Evolutionary conservation across 805 yeast genomes (phyloP).

Genomic region (Metschnikowia noctiluminum): DNA sequence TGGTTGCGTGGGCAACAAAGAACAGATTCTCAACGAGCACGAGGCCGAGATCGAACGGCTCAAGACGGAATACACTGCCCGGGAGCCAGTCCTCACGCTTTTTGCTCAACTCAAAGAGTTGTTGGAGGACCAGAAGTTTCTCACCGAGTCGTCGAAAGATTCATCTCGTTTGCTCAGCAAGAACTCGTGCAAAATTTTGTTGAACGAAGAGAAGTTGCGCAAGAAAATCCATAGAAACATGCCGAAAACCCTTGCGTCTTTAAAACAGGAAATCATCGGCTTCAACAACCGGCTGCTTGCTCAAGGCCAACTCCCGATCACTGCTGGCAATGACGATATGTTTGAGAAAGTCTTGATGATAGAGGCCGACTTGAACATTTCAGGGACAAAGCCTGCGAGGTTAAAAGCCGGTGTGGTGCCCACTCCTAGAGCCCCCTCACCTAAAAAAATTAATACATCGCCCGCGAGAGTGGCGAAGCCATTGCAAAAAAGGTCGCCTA

Average conservation of each 20-base stretch:
- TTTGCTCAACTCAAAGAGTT: constrained; percentile 55
- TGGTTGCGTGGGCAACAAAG: constrained; percentile 49
- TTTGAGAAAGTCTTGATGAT: constrained; percentile 34
- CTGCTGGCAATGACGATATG: constrained; percentile 49
- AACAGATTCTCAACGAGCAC: constrained; percentile 57
- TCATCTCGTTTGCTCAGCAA: constrained; percentile 74
- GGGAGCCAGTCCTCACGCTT: constrained; percentile 54
- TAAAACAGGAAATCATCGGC: constrained; percentile 45
- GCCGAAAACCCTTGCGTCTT: constrained; percentile 57
- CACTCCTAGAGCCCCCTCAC: constrained; percentile 11
- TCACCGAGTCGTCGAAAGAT: constrained; percentile 72
- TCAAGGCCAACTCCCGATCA: constrained; percentile 22
- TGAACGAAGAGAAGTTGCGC: constrained; percentile 76
- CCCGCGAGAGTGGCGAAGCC: constrained; percentile 12
- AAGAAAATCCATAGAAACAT: constrained; percentile 62
- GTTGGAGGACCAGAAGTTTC: constrained; percentile 54
- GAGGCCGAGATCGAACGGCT: constrained; percentile 58
- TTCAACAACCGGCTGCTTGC: constrained; percentile 42
- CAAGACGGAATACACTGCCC: constrained; percentile 45
- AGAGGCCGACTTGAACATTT: constrained; percentile 20
- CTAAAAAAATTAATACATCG: constrained; percentile 7
- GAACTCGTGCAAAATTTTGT: constrained; percentile 72
- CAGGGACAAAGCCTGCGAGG: constrained; percentile 6
- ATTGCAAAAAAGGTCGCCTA: background rate
- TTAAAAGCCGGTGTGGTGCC: background rate